phyloP scores from a whole-genome alignment of 2,329 filamentous ascomycete genomes.

The Graphium sp. region DNA sequence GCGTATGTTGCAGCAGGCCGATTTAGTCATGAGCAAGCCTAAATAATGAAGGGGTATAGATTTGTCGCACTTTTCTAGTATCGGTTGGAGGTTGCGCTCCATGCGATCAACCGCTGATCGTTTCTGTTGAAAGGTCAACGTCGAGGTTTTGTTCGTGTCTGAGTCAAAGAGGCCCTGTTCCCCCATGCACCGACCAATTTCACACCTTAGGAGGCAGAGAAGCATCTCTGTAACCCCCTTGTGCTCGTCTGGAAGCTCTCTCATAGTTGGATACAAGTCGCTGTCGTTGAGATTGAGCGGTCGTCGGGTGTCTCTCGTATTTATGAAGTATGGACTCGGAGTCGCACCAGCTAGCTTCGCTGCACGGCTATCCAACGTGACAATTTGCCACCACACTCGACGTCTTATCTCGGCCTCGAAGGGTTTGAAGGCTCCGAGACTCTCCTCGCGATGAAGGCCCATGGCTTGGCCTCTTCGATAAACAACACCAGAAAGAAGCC shows the following conservation, averaged over 20 bases:
- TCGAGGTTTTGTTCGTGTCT: too few species aligned
- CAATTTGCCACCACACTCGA: constrained; percentile 2
- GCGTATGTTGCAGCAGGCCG: too few species aligned
- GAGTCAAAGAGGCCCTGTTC: too few species aligned
- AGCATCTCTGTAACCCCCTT: constrained; percentile 3
- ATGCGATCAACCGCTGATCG: too few species aligned
- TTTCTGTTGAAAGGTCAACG: too few species aligned
- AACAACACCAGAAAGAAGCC: constrained; percentile 1
- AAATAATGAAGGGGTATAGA: constrained; percentile 2
- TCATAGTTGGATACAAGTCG: constrained; percentile 2
- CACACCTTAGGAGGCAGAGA: not conserved
- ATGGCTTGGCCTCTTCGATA: constrained; percentile 2
- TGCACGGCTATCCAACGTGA: not conserved
- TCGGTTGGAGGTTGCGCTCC: too few species aligned
- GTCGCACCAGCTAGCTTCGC: not conserved
- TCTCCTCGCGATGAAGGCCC: constrained; percentile 1
- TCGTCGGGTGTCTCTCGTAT: not conserved
- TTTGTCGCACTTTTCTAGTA: constrained; percentile 2
- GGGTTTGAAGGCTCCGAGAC: not conserved
- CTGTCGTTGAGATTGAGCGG: constrained; percentile 2
- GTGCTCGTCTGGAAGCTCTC: not conserved
- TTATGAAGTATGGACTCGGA: too few species aligned
- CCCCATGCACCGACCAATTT: not conserved
- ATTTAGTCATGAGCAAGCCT: too few species aligned
- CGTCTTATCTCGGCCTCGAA: constrained; percentile 3